phyloP scores from a whole-genome alignment of 169 alveolate species.

The Babesia caballi region DNA sequence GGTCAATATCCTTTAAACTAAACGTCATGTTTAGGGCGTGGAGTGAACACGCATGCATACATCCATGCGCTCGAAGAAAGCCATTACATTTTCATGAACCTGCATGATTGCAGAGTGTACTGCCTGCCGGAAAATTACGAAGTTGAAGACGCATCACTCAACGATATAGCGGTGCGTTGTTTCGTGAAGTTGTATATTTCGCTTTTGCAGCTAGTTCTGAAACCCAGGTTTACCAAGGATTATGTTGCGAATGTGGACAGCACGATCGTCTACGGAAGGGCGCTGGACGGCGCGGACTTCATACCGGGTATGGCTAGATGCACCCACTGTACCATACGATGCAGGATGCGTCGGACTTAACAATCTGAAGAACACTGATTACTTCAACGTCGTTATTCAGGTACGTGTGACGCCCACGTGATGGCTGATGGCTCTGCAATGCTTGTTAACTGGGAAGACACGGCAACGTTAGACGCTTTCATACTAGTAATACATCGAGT shows the following conservation, averaged over 20 bases:
- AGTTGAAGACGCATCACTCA: slow-evolving; percentile 92
- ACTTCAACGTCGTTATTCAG: slow-evolving; percentile 93
- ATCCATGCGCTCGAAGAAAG: slow-evolving; percentile 93
- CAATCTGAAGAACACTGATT: slow-evolving; percentile 93
- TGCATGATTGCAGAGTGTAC: slow-evolving; percentile 86
- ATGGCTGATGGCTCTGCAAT: not conserved
- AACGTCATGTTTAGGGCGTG: slow-evolving; percentile 76
- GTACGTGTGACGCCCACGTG: slow-evolving; percentile 13
- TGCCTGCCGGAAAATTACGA: slow-evolving; percentile 97
- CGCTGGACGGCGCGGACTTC: slow-evolving; percentile 93
- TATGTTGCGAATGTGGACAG: slow-evolving; percentile 70
- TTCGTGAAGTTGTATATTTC: slow-evolving; percentile 27
- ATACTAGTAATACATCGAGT: too few species aligned
- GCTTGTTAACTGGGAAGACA: too few species aligned
- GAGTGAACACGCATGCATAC: slow-evolving; percentile 92
- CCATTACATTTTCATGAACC: slow-evolving; percentile 93
- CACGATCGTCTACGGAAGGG: slow-evolving; percentile 82
- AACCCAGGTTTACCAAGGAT: slow-evolving; percentile 77
- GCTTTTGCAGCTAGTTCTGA: slow-evolving; percentile 48
- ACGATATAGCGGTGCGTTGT: slow-evolving; percentile 85
- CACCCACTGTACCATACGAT: too few species aligned
- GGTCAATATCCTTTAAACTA: not conserved
- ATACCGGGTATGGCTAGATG: slow-evolving; percentile 82
- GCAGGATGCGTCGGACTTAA: slow-evolving; percentile 90
- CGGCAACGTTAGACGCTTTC: too few species aligned